Conservation (phyloP, 352 stramenopile genomes). For the Globisporangium cystogenes region DNA sequence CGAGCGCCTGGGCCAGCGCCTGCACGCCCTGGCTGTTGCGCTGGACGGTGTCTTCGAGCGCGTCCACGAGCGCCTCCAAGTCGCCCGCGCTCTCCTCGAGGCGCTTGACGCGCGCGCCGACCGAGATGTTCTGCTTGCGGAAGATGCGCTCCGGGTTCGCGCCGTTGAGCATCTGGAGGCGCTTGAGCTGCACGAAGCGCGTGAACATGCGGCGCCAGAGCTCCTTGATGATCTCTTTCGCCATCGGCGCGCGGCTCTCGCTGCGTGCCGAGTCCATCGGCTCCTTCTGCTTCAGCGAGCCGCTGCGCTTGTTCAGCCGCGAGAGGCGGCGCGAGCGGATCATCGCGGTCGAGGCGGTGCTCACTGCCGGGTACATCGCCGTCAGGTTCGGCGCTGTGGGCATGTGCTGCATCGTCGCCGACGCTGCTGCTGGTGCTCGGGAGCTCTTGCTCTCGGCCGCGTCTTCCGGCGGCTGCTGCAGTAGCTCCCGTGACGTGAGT, state of each 20-base stretch:
- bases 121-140: conserved; percentile 54
- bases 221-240: conserved; percentile 27
- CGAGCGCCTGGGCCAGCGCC: conserved; percentile 26
- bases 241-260: conserved; percentile 20
- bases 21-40: conserved; percentile 32
- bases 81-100: conserved; percentile 47
- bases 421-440: background rate
- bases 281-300: conserved; percentile 17
- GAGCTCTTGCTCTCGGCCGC: background rate
- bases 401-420: conserved; percentile 18
- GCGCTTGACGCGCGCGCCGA: conserved; percentile 50
- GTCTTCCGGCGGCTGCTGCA: background rate
- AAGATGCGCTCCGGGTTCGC: conserved; percentile 48
- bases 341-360: conserved; percentile 5
- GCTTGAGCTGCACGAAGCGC: conserved; percentile 48
- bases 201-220: conserved; percentile 45
- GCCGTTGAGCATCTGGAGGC: conserved; percentile 47
- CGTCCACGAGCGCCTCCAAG: conserved; percentile 44
- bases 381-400: conserved; percentile 14
- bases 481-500: conserved; percentile 4
- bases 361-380: background rate
- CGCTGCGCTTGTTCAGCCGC: conserved; percentile 20
- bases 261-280: conserved; percentile 3
- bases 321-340: conserved; percentile 29
- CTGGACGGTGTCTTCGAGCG: conserved; percentile 36